These are phyloP conservation scores for Pythium aristosporum DNA, from an alignment of 352 stramenopile genomes.

Conservation along the genomic window DNA sequence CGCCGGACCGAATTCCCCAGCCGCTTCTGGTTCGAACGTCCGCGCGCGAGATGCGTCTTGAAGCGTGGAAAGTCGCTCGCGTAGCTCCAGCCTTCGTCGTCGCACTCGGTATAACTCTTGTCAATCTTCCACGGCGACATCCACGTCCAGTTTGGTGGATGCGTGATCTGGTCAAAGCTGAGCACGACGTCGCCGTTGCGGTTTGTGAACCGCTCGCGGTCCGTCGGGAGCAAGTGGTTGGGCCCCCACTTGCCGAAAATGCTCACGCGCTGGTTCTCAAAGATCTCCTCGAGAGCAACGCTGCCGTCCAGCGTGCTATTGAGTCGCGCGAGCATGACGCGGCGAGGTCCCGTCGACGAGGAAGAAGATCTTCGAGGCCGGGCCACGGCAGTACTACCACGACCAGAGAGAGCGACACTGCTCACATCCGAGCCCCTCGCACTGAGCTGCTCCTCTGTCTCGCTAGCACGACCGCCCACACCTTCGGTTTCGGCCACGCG, in stretches of 20 bases:
- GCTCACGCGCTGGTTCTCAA: slow-evolving; percentile 86
- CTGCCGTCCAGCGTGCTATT: slow-evolving; percentile 74
- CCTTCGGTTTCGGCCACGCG: slow-evolving; percentile 19
- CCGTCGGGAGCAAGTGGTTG: slow-evolving; percentile 80
- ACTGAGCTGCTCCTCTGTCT: not conserved
- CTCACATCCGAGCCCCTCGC: not conserved
- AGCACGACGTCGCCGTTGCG: slow-evolving; percentile 74
- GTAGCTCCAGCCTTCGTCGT: slow-evolving; percentile 89
- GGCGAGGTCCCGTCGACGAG: slow-evolving; percentile 7
- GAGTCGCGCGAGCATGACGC: slow-evolving; percentile 46
- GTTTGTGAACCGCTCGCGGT: slow-evolving; percentile 80
- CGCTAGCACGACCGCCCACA: not conserved
- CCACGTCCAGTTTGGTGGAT: slow-evolving; percentile 82
- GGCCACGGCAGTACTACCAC: not conserved
- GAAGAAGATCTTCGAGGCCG: not conserved
- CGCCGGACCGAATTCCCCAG: slow-evolving; percentile 70
- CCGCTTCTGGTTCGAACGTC: slow-evolving; percentile 78
- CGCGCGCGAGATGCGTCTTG: slow-evolving; percentile 75
- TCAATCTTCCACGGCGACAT: slow-evolving; percentile 85
- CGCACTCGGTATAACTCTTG: slow-evolving; percentile 87
- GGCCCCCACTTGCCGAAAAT: slow-evolving; percentile 88
- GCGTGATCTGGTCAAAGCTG: slow-evolving; percentile 74
- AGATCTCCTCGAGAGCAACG: slow-evolving; percentile 84
- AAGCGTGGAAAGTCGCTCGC: slow-evolving; percentile 84
- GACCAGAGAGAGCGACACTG: not conserved